Evolutionary conservation across 768 basidiomycete species (phyloP).

Genomic region (Macrolepiota fuliginosa): DNA sequence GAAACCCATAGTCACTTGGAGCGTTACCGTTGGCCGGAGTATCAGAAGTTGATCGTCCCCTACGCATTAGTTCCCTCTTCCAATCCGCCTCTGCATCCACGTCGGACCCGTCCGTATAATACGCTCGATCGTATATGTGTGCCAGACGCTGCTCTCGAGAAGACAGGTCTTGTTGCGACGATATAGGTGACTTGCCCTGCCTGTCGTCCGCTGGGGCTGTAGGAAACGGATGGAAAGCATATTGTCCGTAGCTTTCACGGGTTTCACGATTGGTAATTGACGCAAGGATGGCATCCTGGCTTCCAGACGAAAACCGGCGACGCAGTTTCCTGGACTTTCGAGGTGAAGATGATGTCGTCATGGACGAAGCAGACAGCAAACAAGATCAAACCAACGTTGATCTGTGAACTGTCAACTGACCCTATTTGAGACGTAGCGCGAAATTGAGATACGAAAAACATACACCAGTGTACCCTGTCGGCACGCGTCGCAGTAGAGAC

Average conservation of each 20-base stretch:
- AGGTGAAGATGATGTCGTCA: conserved; percentile 4
- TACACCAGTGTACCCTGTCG: too few relatives aligned
- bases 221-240: conserved; percentile 1
- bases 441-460: too few relatives aligned
- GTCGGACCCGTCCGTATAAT: conserved; percentile 7
- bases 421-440: too few relatives aligned
- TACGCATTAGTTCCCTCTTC: background rate
- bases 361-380: background rate
- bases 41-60: conserved; percentile 2
- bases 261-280: background rate
- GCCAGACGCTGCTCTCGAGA: background rate
- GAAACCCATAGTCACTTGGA: background rate
- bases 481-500: too few relatives aligned
- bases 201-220: background rate
- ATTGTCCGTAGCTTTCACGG: background rate
- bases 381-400: background rate
- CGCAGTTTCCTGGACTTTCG: background rate
- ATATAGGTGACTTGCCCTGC: background rate
- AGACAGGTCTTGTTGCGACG: background rate
- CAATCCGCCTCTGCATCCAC: background rate
- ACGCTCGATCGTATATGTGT: conserved; percentile 1
- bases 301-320: conserved; percentile 9
- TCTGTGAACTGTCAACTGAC: background rate
- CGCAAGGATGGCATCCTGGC: conserved; percentile 1
- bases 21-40: background rate